Evolutionary conservation across 1,139 yeast genomes (phyloP).

Genomic region (Pichia sp.): DNA sequence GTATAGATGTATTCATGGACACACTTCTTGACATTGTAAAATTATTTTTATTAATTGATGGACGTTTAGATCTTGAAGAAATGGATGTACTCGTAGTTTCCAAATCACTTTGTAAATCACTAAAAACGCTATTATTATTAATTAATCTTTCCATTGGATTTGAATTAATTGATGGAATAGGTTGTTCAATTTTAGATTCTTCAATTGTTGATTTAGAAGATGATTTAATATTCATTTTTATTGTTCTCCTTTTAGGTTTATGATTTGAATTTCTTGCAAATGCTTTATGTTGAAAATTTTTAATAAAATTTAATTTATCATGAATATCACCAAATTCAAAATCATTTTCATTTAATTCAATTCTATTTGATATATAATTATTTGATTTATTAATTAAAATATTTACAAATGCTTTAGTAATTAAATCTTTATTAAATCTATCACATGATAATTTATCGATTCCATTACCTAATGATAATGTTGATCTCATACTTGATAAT

Average conservation of each 20-base stretch:
- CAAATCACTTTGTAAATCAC: not conserved
- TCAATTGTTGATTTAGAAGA: not conserved
- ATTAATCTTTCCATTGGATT: not conserved
- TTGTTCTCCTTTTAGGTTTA: slow-evolving; percentile 45
- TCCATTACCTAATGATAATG: slow-evolving; percentile 50
- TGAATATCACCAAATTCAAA: slow-evolving; percentile 16
- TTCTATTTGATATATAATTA: slow-evolving; percentile 20
- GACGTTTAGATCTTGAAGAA: not conserved
- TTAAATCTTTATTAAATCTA: slow-evolving; percentile 27
- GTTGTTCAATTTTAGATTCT: not conserved
- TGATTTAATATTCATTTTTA: slow-evolving; percentile 32
- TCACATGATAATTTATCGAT: slow-evolving; percentile 27
- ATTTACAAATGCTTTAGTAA: slow-evolving; percentile 30
- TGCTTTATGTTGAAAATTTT: slow-evolving; percentile 42
- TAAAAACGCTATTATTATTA: slow-evolving; percentile 1
- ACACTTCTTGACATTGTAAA: not conserved
- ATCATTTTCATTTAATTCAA: slow-evolving; percentile 25
- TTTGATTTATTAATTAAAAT: slow-evolving; percentile 22
- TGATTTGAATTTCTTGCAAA: slow-evolving; percentile 31
- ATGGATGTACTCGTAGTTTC: not conserved
- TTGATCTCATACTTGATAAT: slow-evolving; percentile 72
- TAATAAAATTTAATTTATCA: slow-evolving; percentile 39
- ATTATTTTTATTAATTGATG: not conserved
- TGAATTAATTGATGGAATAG: not conserved
- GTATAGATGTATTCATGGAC: not conserved